Evolutionary conservation across 768 basidiomycete genomes (phyloP).

Genomic region (Boletellus ananiceps): DNA sequence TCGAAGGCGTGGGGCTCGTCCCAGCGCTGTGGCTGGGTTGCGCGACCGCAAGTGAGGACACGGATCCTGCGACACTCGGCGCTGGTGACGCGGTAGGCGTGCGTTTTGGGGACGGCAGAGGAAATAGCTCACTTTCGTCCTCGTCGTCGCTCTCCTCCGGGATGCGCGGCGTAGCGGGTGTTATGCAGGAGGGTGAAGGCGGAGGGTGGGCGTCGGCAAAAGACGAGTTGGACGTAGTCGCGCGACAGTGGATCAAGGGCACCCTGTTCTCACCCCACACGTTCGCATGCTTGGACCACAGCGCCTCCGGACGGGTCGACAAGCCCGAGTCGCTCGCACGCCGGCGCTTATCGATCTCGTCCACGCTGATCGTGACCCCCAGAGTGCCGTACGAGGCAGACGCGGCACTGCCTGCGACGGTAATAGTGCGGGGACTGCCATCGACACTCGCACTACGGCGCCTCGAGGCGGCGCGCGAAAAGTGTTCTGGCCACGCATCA

Average conservation of each 20-base stretch:
- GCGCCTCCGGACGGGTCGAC: not conserved
- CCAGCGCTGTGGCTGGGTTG: not conserved
- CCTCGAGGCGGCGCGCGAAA: constrained; percentile 57
- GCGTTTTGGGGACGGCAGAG: constrained; percentile 55
- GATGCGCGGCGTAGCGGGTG: constrained; percentile 21
- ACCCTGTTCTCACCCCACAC: not conserved
- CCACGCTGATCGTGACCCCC: constrained; percentile 46
- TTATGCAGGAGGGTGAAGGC: constrained; percentile 12
- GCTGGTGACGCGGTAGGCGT: constrained; percentile 43
- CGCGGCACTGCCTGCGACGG: constrained; percentile 29
- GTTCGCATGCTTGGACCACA: too few species aligned
- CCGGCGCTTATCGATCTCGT: constrained; percentile 60
- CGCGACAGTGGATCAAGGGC: not conserved
- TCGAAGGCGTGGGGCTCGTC: constrained; percentile 14
- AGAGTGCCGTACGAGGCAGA: constrained; percentile 19
- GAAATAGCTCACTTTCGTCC: constrained; percentile 53
- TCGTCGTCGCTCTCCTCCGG: constrained; percentile 42
- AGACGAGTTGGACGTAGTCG: not conserved
- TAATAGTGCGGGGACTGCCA: constrained; percentile 30
- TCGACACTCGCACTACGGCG: constrained; percentile 45
- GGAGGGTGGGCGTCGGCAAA: not conserved
- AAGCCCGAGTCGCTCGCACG: constrained; percentile 37
- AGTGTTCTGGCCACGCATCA: constrained; percentile 58
- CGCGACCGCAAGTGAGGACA: constrained; percentile 19
- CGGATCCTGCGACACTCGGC: constrained; percentile 32